Evolutionary conservation across 495 filamentous ascomycete genomes (phyloP).

Genomic region (Penicillium psychrofluorescens): DNA sequence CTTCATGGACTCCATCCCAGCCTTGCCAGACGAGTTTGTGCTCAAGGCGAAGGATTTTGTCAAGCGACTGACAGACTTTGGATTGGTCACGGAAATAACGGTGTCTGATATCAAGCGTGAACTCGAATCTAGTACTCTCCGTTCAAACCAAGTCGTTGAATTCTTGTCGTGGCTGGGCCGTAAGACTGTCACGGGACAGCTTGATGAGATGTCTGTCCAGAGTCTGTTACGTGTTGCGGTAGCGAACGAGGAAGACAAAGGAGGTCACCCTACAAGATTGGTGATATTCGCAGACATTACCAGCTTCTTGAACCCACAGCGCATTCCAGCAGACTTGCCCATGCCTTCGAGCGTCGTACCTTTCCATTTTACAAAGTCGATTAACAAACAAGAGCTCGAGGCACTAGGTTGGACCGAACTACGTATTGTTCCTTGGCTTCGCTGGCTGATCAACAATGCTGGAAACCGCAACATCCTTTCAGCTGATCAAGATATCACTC

Average conservation of each 20-base stretch:
- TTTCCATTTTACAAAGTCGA: conserved; percentile 62
- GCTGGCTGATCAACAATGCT: conserved; percentile 62
- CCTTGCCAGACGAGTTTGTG: conserved; percentile 69
- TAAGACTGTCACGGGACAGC: conserved; percentile 57
- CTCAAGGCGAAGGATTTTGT: conserved; percentile 61
- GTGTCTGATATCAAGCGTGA: conserved; percentile 78
- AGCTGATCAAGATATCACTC: conserved; percentile 54
- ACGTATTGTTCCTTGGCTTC: conserved; percentile 74
- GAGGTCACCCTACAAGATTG: conserved; percentile 51
- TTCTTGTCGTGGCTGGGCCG: conserved; percentile 77
- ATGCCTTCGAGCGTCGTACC: conserved; percentile 78
- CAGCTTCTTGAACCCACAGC: conserved; percentile 63
- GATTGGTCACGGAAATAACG: conserved; percentile 75
- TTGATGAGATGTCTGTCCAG: conserved; percentile 55
- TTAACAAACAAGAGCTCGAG: conserved; percentile 57
- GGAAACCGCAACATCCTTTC: conserved; percentile 37
- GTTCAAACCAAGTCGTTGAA: conserved; percentile 62
- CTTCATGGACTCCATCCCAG: conserved; percentile 87
- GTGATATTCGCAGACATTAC: conserved; percentile 69
- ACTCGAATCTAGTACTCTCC: conserved; percentile 68
- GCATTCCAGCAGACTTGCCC: conserved; percentile 75
- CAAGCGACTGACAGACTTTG: conserved; percentile 67
- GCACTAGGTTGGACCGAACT: conserved; percentile 78
- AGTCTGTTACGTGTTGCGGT: conserved; percentile 73
- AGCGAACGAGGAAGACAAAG: conserved; percentile 61